These are phyloP conservation scores for Paraphaeosphaeria sporulosa DNA, from an alignment of 2,329 filamentous ascomycete species.

Conservation along the genomic window DNA sequence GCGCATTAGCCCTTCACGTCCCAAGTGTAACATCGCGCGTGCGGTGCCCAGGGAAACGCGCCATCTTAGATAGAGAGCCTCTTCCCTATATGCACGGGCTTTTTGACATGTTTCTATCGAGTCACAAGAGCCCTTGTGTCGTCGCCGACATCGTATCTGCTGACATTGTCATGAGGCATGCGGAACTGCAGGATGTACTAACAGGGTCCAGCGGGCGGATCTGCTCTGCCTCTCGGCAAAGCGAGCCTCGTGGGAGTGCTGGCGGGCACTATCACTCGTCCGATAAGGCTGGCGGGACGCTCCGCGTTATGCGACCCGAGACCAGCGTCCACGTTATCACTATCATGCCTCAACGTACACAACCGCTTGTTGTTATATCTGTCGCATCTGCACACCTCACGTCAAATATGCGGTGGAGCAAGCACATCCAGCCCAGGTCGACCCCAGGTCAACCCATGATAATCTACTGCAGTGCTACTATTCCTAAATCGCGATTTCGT, in stretches of 20 bases:
- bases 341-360: background rate
- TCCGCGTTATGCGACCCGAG: slow-evolving; percentile 6
- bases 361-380: background rate
- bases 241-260: background rate
- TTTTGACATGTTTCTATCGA: slow-evolving; percentile 42
- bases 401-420: background rate
- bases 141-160: slow-evolving; percentile 22
- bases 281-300: slow-evolving; percentile 11
- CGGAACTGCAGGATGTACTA: slow-evolving; percentile 18
- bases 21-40: slow-evolving; percentile 2
- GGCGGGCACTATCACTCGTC: slow-evolving; percentile 8
- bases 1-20: background rate
- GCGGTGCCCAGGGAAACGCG: background rate
- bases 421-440: no score
- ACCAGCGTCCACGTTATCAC: background rate
- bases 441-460: slow-evolving; percentile 4
- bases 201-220: slow-evolving; percentile 9
- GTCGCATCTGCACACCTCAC: background rate
- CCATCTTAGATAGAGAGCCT: slow-evolving; percentile 29
- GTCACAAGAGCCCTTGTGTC: slow-evolving; percentile 24
- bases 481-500: background rate
- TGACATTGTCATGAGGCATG: background rate
- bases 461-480: slow-evolving; percentile 4
- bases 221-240: background rate
- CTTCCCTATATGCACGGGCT: slow-evolving; percentile 17